These are phyloP conservation scores for Bromus sterilis DNA, from an alignment of 176 grass and related monocot species.

Conservation along the genomic window DNA sequence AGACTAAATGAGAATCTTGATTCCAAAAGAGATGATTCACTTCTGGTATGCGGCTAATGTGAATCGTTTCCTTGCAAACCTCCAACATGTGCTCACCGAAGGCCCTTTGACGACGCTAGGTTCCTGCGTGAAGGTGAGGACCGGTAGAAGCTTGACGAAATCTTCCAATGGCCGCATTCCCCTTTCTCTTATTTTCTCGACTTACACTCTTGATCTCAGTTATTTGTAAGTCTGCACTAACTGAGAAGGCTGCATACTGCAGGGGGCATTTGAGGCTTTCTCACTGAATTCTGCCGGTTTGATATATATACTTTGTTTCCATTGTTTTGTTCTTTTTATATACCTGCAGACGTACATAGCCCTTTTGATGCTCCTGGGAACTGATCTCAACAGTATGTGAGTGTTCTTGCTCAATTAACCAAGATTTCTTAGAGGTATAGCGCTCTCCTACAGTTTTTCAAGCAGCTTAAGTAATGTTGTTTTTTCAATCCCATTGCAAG, in stretches of 20 bases:
- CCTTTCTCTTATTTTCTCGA: no score
- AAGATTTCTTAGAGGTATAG: conserved; percentile 15
- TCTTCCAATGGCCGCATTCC: no score
- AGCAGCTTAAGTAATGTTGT: not conserved
- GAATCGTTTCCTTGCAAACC: not conserved
- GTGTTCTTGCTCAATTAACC: conserved; percentile 37
- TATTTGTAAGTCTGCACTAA: no score
- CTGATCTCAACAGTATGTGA: conserved; percentile 28
- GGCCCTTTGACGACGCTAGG: no score
- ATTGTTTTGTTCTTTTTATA: not conserved
- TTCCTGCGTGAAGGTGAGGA: no score
- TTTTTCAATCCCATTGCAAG: not conserved
- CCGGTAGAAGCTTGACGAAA: no score
- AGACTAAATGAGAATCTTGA: not conserved
- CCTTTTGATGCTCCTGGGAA: conserved; percentile 25
- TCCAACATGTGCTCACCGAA: no score
- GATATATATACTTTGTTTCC: no score
- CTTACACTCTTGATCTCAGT: no score
- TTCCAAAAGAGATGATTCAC: not conserved
- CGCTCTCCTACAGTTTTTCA: not conserved
- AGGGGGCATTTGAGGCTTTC: no score
- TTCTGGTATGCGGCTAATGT: not conserved
- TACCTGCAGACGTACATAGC: not conserved
- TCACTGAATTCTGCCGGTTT: no score
- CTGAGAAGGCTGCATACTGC: no score